Base-by-base conservation (phyloP, 2,329 filamentous ascomycete genomes). In the Colletotrichum lindemuthianum region DNA sequence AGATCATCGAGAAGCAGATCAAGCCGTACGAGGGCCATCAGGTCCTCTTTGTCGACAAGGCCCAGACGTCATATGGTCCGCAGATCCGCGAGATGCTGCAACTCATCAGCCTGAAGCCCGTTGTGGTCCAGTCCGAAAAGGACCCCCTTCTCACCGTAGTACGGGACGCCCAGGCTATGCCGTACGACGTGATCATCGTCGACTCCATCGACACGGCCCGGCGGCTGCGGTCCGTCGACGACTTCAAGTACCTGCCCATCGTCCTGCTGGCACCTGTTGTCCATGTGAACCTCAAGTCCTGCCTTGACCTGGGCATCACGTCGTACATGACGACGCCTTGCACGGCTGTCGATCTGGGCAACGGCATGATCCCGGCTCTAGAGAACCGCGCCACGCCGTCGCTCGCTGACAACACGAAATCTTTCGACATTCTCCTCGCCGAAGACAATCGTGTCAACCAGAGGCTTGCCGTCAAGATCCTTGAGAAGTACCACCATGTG, bases 361-460 rank as follows among this genome's bases (percentile, higher is more conserved):
- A 98, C 73, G 95, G 94, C 69, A 94, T 99, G 86, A 92, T 98
- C 15, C 96, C 96, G 7, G 96, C 96, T 3, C 83, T 99, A 32
- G 96, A 98, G 79, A 96, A 96, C 71, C 87, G 95, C 57, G 94
- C 95, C 6, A 96, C 94, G 11, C 95, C 95, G 2, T 92, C 93
- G 11, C 88, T 97, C 55, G 93, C 94, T 2, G 95, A 98, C 74
- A 96, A 97, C 75, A 96, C 93, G 11, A 93, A 93, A 74, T 97
- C 94, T 0, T 97, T 98, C 77, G 93, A 97, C 76, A 97, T 99
- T 71, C 82, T 99, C 41, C 84, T 98, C 65, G 96, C 95, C 10
- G 96, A 99, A 78, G 96, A 99, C 80, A 99, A 99, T 75, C 90
- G 93, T 13, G 95, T 99, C 74, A 99, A 99, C 76, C 96, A 99